Base-by-base conservation (phyloP, 2,329 filamentous ascomycete species). In the Fusarium multiceps region DNA sequence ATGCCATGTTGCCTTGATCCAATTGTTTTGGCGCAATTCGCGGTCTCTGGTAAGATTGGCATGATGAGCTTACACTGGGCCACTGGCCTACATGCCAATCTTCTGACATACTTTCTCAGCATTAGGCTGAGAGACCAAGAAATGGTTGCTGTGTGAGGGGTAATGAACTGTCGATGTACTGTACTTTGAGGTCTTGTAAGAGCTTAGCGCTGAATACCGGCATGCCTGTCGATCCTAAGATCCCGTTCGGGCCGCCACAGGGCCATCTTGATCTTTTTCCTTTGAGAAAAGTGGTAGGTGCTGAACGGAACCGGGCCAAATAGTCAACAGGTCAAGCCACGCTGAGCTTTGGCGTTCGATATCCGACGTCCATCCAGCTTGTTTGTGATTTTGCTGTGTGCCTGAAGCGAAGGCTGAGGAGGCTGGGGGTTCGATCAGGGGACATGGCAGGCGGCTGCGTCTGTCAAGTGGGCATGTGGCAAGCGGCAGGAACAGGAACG, bases 201-300 rank as follows among this genome's bases (percentile, higher is more conserved):
- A 63, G 50, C 48, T 59, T 72, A 74, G 73, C 65, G 69, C 67
- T 75, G 56, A 45, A 45, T 63, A 61, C 55, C 49, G 65, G 72
- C 60, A 68, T 66, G 68, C 59, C 53, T 54, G 67, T 65, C 62
- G 73, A 75, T 73, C 73, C 70, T n/a, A 63, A 59, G 66, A 72
- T 74, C 73, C 71, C 71, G 73, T 60, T 58, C 69, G 69, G 73
- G 60, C 73, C 73, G 69, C 62, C 50, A 61, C 67, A 72, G 40
- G 69, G 61, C 50, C 50, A 58, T 56, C 65, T 50, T 60, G 50
- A 53, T 56, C 30, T 34, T 55, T 56, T 42, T 53, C 12, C 23
- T 46, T 55, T 14, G 28, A 41, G 30, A 43, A 45, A 51, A 21
- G 32, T 62, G 59, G 32, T 43, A 41, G n/a, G 23, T 41, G 25